phyloP scores from a whole-genome alignment of 2,329 filamentous ascomycete genomes.

The Scedosporium apiospermum region DNA sequence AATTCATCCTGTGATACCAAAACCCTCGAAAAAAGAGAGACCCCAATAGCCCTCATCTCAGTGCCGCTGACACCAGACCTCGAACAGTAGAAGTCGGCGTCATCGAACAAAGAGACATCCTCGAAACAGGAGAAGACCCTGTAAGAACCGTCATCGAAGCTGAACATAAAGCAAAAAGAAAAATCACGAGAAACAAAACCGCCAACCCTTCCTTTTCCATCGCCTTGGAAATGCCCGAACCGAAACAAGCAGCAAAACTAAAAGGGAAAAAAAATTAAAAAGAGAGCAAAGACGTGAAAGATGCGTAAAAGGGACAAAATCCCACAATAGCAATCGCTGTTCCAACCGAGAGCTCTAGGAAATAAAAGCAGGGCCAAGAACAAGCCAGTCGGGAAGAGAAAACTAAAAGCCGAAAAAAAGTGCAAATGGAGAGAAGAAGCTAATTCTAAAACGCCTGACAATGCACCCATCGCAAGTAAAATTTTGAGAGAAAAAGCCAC shows the following conservation, averaged over 20 bases:
- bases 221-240: neutral
- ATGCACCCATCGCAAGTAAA: neutral
- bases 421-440: slow-evolving; percentile 10
- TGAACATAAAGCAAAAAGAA: neutral
- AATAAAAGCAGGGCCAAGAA: slow-evolving; percentile 13
- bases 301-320: neutral
- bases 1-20: neutral
- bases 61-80: neutral
- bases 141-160: neutral
- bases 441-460: neutral
- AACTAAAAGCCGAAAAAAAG: slow-evolving; percentile 6
- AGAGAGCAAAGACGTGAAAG: neutral
- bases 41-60: neutral
- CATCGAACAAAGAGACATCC: neutral
- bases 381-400: no score
- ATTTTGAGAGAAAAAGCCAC: neutral
- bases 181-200: neutral
- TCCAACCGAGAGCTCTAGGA: neutral
- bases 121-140: neutral
- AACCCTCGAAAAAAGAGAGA: neutral
- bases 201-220: neutral
- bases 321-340: neutral
- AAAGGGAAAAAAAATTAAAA: neutral
- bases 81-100: neutral
- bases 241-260: no score